A percentile compares a stretch with the other conserved stretches of the same genome.
These are phyloP conservation scores for Condylostoma magnum DNA, from an alignment of 169 alveolate species.

Conservation along the genomic window DNA sequence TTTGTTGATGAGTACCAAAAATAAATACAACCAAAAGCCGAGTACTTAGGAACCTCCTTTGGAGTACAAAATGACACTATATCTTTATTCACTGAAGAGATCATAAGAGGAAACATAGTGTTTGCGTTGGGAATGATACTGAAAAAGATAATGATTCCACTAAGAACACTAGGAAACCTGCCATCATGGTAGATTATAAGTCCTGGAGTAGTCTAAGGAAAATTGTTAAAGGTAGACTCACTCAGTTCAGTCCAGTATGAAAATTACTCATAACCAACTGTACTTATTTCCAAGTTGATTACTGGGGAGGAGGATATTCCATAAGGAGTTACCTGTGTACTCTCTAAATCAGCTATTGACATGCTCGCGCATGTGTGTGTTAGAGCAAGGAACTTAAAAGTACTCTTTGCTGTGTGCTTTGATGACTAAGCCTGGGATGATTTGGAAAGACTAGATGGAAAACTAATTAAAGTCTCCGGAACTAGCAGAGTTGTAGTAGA, in stretches of 20 bases:
- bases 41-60: slow-evolving; percentile 46
- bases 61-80: slow-evolving; percentile 42
- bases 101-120: slow-evolving; percentile 48
- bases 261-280: slow-evolving; percentile 67
- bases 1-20: slow-evolving; percentile 47
- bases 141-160: slow-evolving; percentile 71
- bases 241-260: slow-evolving; percentile 64
- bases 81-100: slow-evolving; percentile 52
- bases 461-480: neutral
- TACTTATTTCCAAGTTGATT: slow-evolving; percentile 76
- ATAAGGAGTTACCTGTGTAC: slow-evolving; percentile 78
- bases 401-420: slow-evolving; percentile 82
- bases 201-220: slow-evolving; percentile 74
- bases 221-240: slow-evolving; percentile 48
- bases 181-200: slow-evolving; percentile 85
- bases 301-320: slow-evolving; percentile 94
- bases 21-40: slow-evolving; percentile 41
- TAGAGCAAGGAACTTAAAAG: slow-evolving; percentile 89
- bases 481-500: neutral
- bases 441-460: neutral
- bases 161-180: slow-evolving; percentile 68
- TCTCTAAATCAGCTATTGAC: slow-evolving; percentile 86
- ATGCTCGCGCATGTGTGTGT: slow-evolving; percentile 90
- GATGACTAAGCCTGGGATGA: slow-evolving; percentile 44
- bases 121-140: slow-evolving; percentile 52